Evolutionary conservation across 352 stramenopile species (phyloP).

Genomic region (Pythium periplocum): DNA sequence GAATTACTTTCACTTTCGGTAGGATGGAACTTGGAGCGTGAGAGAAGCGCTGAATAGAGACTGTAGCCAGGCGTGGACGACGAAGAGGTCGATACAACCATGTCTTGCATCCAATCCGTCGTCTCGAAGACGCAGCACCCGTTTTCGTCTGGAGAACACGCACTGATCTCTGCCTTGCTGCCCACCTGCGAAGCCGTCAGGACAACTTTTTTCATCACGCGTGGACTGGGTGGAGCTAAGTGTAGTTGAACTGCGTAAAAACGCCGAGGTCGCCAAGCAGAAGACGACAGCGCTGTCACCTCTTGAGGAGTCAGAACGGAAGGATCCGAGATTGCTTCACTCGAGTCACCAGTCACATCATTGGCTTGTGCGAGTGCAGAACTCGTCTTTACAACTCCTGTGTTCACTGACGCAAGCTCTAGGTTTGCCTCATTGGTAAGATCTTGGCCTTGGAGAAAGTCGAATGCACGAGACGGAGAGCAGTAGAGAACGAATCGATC

Average conservation of each 20-base stretch:
- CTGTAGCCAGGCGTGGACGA: background rate
- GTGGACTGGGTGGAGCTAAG: slow-evolving; percentile 29
- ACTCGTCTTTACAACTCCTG: slow-evolving; percentile 4
- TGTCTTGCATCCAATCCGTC: slow-evolving; percentile 46
- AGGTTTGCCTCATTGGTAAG: slow-evolving; percentile 38
- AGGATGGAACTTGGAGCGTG: too few species aligned
- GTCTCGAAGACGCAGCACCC: slow-evolving; percentile 53
- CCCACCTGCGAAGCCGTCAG: slow-evolving; percentile 32
- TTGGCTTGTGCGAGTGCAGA: too few species aligned
- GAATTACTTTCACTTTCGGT: background rate
- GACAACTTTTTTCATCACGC: slow-evolving; percentile 26
- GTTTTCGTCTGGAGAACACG: slow-evolving; percentile 27
- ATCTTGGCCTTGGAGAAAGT: slow-evolving; percentile 27
- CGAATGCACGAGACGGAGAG: slow-evolving; percentile 45
- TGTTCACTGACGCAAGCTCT: background rate
- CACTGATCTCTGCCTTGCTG: slow-evolving; percentile 28
- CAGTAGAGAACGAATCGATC: slow-evolving; percentile 49
- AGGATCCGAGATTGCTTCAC: too few species aligned
- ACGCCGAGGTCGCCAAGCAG: slow-evolving; percentile 30
- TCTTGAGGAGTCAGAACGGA: background rate
- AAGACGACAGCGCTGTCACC: background rate
- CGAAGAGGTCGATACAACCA: slow-evolving; percentile 27
- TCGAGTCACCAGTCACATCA: too few species aligned
- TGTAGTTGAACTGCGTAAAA: slow-evolving; percentile 38
- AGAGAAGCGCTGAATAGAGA: too few species aligned